A percentile compares a stretch with the other conserved stretches of the same genome.
Evolutionary conservation across 2,329 filamentous ascomycete genomes (phyloP).

Genomic region (Botrytis fabae): DNA sequence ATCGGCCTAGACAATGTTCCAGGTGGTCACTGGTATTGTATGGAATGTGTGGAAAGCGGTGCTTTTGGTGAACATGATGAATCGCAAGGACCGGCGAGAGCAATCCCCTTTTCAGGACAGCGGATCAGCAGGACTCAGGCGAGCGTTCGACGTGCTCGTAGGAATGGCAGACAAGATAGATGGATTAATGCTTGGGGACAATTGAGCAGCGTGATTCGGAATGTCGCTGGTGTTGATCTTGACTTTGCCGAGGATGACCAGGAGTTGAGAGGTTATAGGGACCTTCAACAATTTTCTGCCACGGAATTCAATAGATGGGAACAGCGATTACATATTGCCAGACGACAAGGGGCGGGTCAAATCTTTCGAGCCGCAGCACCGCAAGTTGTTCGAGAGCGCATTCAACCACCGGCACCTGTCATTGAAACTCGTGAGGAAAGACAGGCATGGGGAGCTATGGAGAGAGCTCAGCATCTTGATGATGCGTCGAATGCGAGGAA

Average conservation of each 20-base stretch:
- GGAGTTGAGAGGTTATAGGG: constrained; percentile 51
- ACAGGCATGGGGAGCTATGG: constrained; percentile 86
- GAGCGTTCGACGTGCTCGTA: constrained; percentile 52
- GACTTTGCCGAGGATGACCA: constrained; percentile 80
- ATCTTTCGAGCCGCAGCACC: constrained; percentile 70
- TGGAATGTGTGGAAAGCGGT: constrained; percentile 62
- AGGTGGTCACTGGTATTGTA: constrained; percentile 83
- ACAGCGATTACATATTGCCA: constrained; percentile 77
- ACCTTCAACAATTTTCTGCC: constrained; percentile 55
- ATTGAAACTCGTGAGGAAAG: constrained; percentile 75
- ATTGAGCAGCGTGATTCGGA: constrained; percentile 61
- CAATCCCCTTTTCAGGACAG: constrained; percentile 24
- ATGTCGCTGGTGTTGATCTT: constrained; percentile 72
- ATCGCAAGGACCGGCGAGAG: constrained; percentile 4
- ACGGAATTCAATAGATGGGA: constrained; percentile 73
- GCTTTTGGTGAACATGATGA: neutral
- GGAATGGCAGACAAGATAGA: constrained; percentile 70
- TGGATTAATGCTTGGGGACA: constrained; percentile 86
- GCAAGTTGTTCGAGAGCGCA: constrained; percentile 52
- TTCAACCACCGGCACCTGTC: constrained; percentile 52
- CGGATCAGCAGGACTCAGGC: constrained; percentile 54
- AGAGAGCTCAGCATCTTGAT: constrained; percentile 74
- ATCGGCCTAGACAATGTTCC: constrained; percentile 79
- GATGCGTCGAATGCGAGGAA: constrained; percentile 56
- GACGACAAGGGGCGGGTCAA: constrained; percentile 72